Evolutionary conservation across 257 asterid genomes (phyloP), one percentile per base, ranked within the genome.

Genomic region (Solanum acaule): DNA sequence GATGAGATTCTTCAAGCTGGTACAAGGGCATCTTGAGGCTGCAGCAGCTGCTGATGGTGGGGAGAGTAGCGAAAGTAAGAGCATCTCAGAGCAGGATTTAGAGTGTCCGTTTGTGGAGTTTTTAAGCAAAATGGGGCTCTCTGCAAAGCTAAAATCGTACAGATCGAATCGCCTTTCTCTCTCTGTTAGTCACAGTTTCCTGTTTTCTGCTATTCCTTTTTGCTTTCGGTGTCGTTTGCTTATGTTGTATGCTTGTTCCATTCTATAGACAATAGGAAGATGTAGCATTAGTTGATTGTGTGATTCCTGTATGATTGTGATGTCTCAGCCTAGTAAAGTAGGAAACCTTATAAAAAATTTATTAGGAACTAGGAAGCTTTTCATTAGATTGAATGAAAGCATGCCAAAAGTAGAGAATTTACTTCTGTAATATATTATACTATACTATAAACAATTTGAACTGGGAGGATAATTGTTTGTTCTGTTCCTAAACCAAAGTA

Each of bases 61-160:
- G n/a, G 90, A 88, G 65, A 82, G 67, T 78, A 65, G 72, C 20
- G 90, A 88, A 59, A 82, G 65, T 78, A 72, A 71, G 18, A 86
- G 87, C 89, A 91, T 97, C 65, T 79, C 95, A 1, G 94, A 93
- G 86, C 93, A 93, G 93, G 99, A 96, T 93, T 90, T 96, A 90
- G 97, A 91, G 91, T 93, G 92, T 77, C 95, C 99, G n/a, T 95
- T 95, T 88, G 90, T 87, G 56, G 96, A 94, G 89, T 95, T 93
- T 88, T 88, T 97, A 93, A 89, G 90, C 91, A 94, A 92, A 90
- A 86, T 90, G 89, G 95, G 94, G 44, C 90, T 96, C 90, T 94
- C 99, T 31, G 90, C 91, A 88, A 97, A 94, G 95, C 95, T 94
- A 70, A 96, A 94, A 96, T 93, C 94, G 98, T 97, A 97, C 89